phyloP scores from a whole-genome alignment of 164 flowering plant genomes.

The Sedum album region DNA sequence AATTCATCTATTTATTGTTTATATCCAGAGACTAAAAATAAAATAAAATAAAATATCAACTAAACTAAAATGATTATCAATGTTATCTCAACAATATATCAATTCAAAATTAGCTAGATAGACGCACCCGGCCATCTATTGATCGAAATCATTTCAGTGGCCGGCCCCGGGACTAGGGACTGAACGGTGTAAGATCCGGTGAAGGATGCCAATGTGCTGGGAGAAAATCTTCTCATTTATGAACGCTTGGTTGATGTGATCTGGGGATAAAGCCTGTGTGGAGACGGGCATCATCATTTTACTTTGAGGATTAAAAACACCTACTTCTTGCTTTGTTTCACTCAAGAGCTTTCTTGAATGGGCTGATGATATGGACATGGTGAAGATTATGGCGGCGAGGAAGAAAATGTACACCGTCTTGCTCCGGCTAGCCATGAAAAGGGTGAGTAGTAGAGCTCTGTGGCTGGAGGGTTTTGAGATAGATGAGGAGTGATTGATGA shows the following conservation, averaged over 20 bases:
- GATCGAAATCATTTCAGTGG: background rate
- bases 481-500: background rate
- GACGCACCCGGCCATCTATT: background rate
- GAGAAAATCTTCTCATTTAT: background rate
- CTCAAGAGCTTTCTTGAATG: background rate
- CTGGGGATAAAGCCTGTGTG: background rate
- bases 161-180: constrained; percentile 6
- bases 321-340: background rate
- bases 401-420: background rate
- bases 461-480: constrained; percentile 1
- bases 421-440: constrained; percentile 1
- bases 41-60: background rate
- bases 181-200: background rate
- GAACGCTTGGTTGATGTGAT: background rate
- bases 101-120: background rate
- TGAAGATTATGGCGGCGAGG: background rate
- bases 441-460: background rate
- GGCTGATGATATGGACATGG: background rate
- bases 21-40: background rate
- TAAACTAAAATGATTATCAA: background rate
- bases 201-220: background rate
- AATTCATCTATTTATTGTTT: background rate
- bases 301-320: background rate
- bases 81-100: background rate
- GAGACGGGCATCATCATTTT: background rate